A percentile compares a stretch with the other conserved stretches of the same genome.
These are phyloP conservation scores for Jaltomata sinuosa DNA, from an alignment of 257 asterid genomes.

Conservation along the genomic window DNA sequence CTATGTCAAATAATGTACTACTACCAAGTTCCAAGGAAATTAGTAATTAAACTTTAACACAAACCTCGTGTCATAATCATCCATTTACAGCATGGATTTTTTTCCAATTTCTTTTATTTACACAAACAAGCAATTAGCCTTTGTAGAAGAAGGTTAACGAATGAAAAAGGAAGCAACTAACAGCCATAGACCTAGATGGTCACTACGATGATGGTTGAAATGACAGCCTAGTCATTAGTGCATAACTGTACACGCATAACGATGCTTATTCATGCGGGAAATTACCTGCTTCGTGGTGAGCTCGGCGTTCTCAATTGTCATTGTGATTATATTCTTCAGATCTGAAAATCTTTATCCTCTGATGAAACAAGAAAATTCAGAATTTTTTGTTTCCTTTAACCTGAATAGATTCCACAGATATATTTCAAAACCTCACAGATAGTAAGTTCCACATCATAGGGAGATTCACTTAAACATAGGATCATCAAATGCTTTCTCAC, in stretches of 20 bases:
- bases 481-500: too few species aligned
- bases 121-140: not conserved
- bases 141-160: not conserved
- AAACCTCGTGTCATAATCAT: not conserved
- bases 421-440: too few species aligned
- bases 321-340: conserved; percentile 13
- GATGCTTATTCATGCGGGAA: not conserved
- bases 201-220: not conserved
- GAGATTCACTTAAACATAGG: too few species aligned
- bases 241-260: not conserved
- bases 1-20: not conserved
- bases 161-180: not conserved
- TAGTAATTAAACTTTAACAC: not conserved
- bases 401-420: not conserved
- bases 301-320: conserved; percentile 41
- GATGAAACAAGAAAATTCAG: not conserved
- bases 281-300: conserved; percentile 53
- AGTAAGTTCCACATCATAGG: too few species aligned
- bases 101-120: too few species aligned
- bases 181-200: not conserved
- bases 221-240: not conserved
- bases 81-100: not conserved
- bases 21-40: not conserved
- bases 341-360: conserved; percentile 5
- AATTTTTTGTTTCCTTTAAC: not conserved